These are phyloP conservation scores for Talaromyces rugulosus DNA, from an alignment of 2,329 filamentous ascomycete genomes.

Conservation along the genomic window DNA sequence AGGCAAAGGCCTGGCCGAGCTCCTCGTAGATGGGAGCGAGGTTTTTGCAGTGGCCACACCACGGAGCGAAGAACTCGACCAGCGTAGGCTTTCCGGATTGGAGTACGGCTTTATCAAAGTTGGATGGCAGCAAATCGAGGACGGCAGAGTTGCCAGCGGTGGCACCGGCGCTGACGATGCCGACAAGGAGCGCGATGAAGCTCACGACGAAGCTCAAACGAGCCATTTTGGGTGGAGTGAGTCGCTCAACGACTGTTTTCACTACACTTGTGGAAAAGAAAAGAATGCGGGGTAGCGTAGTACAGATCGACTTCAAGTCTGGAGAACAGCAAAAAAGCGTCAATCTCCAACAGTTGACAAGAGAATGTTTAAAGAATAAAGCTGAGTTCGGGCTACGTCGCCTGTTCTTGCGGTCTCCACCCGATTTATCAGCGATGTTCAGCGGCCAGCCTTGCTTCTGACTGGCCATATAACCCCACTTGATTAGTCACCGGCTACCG, in stretches of 20 bases:
- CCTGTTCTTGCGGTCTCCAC: conserved; percentile 2
- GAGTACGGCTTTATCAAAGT: conserved; percentile 87
- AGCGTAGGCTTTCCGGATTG: conserved; percentile 92
- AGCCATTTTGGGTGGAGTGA: conserved; percentile 28
- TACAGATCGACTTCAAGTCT: neutral
- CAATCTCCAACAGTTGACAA: neutral
- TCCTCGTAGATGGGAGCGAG: conserved; percentile 94
- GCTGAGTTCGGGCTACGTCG: conserved; percentile 12
- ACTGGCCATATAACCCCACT: neutral
- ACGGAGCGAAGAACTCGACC: conserved; percentile 96
- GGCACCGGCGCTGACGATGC: conserved; percentile 54
- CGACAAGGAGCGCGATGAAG: conserved; percentile 44
- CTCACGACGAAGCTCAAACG: conserved; percentile 44
- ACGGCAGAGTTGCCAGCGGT: conserved; percentile 67
- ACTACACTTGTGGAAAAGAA: neutral
- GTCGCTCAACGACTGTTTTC: neutral
- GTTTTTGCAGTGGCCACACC: conserved; percentile 99
- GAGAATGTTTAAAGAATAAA: neutral
- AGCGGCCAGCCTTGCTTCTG: neutral
- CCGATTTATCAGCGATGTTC: conserved; percentile 1
- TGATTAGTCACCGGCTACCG: neutral
- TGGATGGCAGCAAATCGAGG: conserved; percentile 79
- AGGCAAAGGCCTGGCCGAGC: conserved; percentile 69
- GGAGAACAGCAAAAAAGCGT: neutral
- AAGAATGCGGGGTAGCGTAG: neutral